Evolutionary conservation across 2,329 filamentous ascomycete genomes (phyloP).

Genomic region (Phialocephala subalpina): DNA sequence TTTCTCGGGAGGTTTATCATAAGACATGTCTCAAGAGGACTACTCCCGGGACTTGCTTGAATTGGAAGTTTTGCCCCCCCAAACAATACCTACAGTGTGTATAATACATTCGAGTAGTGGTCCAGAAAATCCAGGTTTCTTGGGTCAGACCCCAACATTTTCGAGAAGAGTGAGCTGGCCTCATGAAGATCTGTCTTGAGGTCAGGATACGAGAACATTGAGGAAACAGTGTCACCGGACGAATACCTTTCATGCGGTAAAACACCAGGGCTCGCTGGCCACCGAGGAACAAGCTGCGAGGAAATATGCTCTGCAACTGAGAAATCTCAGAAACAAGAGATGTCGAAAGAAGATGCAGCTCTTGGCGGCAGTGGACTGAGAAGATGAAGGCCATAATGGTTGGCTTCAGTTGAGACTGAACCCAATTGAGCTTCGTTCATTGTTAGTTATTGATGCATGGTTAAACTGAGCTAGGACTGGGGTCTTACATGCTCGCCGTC

Average conservation of each 20-base stretch:
- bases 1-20: too few species aligned
- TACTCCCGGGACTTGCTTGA: too few species aligned
- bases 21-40: too few species aligned
- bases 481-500: not conserved
- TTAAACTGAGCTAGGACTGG: not conserved
- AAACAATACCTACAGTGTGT: too few species aligned
- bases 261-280: not conserved
- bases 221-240: not conserved
- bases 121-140: not conserved
- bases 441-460: not conserved
- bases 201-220: not conserved
- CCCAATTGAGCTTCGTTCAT: not conserved
- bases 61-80: too few species aligned
- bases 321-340: not conserved
- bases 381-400: not conserved
- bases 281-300: not conserved
- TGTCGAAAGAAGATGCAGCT: not conserved
- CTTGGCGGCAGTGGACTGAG: not conserved
- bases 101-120: not conserved
- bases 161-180: not conserved
- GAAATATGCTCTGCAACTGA: constrained; percentile 2
- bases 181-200: not conserved
- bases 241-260: not conserved
- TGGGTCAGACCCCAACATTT: not conserved
- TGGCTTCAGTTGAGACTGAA: not conserved